phyloP scores from a whole-genome alignment of 257 asterid genomes.

The Verbena officinalis region DNA sequence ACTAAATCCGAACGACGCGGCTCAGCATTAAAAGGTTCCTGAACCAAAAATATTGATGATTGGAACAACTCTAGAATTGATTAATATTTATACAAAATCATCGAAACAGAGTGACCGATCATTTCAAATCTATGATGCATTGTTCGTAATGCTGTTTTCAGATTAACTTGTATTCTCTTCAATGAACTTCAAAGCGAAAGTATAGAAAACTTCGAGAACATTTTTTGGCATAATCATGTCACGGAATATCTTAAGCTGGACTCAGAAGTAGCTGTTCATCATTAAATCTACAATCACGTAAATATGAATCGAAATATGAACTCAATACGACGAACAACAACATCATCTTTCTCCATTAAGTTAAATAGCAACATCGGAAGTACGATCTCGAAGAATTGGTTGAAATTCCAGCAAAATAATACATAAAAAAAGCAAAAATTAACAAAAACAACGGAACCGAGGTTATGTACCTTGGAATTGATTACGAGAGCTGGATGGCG shows the following conservation, averaged over 20 bases:
- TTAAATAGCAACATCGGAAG: not conserved
- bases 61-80: too few species aligned
- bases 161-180: too few species aligned
- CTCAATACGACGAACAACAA: not conserved
- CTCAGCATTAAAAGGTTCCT: slow-evolving; percentile 98
- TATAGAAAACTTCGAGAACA: too few species aligned
- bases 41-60: slow-evolving; percentile 13
- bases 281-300: not conserved
- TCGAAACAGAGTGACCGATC: too few species aligned
- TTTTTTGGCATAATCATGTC: not conserved
- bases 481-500: slow-evolving; percentile 77
- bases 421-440: not conserved
- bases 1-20: slow-evolving; percentile 74
- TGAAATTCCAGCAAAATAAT: not conserved
- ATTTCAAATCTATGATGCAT: too few species aligned
- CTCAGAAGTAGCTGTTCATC: not conserved
- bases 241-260: not conserved
- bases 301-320: not conserved
- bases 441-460: not conserved
- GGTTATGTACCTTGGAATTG: slow-evolving; percentile 66
- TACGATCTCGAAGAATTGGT: not conserved
- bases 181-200: too few species aligned
- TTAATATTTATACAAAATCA: too few species aligned
- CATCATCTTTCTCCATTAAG: not conserved
- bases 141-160: too few species aligned